Evolutionary conservation across 202 grass and related monocot genomes (phyloP).

Genomic region (Bolboschoenoplectus hybrid): DNA sequence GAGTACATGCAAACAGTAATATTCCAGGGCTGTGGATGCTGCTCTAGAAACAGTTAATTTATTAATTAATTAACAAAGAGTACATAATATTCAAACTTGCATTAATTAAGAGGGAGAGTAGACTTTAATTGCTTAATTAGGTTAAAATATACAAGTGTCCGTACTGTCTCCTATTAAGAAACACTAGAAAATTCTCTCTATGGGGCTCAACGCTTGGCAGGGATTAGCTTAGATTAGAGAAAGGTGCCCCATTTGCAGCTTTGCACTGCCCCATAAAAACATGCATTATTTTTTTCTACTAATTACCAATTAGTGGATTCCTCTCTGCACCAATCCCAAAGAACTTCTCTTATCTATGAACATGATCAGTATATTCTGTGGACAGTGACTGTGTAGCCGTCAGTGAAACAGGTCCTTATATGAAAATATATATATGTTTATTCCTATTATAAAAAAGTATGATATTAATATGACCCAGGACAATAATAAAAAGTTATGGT

Average conservation of each 20-base stretch:
- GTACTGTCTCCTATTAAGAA: constrained; percentile 44
- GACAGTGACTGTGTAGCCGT: neutral
- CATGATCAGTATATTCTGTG: neutral
- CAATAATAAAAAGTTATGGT: no score
- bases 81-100: neutral
- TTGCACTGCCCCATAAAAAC: constrained; percentile 38
- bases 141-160: constrained; percentile 26
- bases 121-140: constrained; percentile 4
- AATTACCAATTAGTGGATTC: constrained; percentile 33
- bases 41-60: neutral
- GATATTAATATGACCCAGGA: no score
- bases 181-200: constrained; percentile 41
- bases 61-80: neutral
- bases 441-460: neutral
- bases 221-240: neutral
- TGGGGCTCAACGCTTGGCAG: constrained; percentile 38
- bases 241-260: constrained; percentile 32
- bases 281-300: neutral
- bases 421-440: neutral
- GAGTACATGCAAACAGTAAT: constrained; percentile 16
- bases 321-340: constrained; percentile 38
- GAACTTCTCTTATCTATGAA: constrained; percentile 20
- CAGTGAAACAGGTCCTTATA: neutral
- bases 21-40: constrained; percentile 9
- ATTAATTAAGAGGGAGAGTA: constrained; percentile 4